phyloP scores from a whole-genome alignment of 805 yeast species.

The Saccharomycopsis oosterbeekiorum region DNA sequence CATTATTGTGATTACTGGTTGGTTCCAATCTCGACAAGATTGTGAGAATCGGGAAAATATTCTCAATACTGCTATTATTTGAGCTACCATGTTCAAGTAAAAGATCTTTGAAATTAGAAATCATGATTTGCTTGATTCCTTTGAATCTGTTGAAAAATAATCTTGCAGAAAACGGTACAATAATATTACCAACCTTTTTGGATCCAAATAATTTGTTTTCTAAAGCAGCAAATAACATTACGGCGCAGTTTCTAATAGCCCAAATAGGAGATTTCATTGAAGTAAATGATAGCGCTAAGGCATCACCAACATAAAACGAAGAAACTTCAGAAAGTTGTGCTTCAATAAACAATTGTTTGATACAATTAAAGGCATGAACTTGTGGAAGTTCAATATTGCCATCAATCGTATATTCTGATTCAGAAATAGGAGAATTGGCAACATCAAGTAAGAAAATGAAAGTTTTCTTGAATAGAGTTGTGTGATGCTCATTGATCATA shows the following conservation, averaged over 20 bases:
- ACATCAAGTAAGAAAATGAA: slow-evolving; percentile 43
- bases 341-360: slow-evolving; percentile 66
- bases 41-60: slow-evolving; percentile 66
- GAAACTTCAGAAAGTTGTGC: slow-evolving; percentile 49
- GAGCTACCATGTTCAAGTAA: slow-evolving; percentile 19
- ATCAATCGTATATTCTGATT: slow-evolving; percentile 31
- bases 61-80: slow-evolving; percentile 34
- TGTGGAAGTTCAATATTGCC: slow-evolving; percentile 72
- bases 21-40: slow-evolving; percentile 61
- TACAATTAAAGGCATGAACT: slow-evolving; percentile 86
- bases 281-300: slow-evolving; percentile 49
- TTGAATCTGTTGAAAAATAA: slow-evolving; percentile 61
- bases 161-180: slow-evolving; percentile 38
- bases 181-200: slow-evolving; percentile 29
- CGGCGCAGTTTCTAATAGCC: slow-evolving; percentile 87
- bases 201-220: slow-evolving; percentile 71
- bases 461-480: slow-evolving; percentile 38
- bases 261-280: slow-evolving; percentile 62
- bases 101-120: slow-evolving; percentile 31
- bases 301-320: slow-evolving; percentile 41
- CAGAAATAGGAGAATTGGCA: slow-evolving; percentile 41
- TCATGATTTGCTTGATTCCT: slow-evolving; percentile 40
- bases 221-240: slow-evolving; percentile 82
- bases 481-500: slow-evolving; percentile 21
- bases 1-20: slow-evolving; percentile 42